Conservation (phyloP, 2,329 filamentous ascomycete genomes). For the Pseudogymnoascus sp. region DNA sequence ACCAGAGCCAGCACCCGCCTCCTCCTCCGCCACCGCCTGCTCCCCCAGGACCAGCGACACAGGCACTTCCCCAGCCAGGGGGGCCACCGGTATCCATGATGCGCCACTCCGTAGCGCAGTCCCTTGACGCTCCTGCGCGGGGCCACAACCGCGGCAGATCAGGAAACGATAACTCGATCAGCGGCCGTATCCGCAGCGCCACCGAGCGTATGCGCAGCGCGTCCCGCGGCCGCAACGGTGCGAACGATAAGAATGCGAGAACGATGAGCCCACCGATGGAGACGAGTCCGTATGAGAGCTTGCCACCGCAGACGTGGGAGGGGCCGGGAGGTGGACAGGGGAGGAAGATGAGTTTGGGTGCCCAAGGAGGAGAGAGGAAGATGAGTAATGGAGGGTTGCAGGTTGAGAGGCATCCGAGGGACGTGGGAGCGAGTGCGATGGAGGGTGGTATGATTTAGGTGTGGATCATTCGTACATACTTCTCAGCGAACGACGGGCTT, state of each 20-base stretch:
- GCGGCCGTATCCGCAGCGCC: conserved; percentile 47
- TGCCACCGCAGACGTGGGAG: conserved; percentile 19
- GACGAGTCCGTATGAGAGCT: conserved; percentile 26
- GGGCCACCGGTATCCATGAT: not conserved
- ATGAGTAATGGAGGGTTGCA: not conserved
- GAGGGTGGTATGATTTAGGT: conserved; percentile 29
- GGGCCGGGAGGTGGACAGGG: conserved; percentile 11
- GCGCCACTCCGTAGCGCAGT: not conserved
- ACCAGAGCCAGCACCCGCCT: conserved; percentile 33
- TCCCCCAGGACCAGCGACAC: not conserved
- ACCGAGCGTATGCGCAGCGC: conserved; percentile 53
- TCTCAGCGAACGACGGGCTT: not conserved
- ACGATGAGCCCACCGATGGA: conserved; percentile 19
- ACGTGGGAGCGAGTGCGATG: conserved; percentile 26
- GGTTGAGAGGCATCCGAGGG: conserved; percentile 26
- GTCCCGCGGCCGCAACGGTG: conserved; percentile 44
- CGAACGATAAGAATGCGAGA: conserved; percentile 22
- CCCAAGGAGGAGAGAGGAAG: conserved; percentile 9
- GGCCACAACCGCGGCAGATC: conserved; percentile 51
- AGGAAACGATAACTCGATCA: conserved; percentile 43
- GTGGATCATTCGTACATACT: not conserved
- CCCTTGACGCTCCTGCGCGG: conserved; percentile 12
- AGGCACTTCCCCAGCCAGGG: not conserved
- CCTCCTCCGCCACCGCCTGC: conserved; percentile 37
- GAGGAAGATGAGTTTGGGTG: conserved; percentile 9